A percentile compares a stretch with the other conserved stretches of the same genome.
Conservation (phyloP, 306 rosid genomes). For the Pterocarpus santalinus region DNA sequence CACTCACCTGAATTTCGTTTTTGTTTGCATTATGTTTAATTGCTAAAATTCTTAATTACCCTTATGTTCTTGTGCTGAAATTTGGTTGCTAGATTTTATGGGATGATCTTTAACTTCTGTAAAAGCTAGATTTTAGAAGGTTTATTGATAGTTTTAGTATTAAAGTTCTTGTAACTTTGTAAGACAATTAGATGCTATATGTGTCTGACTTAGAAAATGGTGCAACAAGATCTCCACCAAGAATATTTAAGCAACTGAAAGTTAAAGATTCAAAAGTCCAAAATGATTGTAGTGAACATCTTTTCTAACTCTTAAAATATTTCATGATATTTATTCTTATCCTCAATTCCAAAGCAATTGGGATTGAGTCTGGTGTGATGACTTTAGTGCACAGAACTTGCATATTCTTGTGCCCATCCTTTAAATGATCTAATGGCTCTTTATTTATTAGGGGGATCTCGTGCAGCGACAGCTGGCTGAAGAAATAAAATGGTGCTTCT, state of each 20-base stretch:
- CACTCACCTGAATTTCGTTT: neutral
- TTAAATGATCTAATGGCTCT: constrained; percentile 41
- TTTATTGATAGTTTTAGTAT: constrained; percentile 12
- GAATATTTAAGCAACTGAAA: constrained; percentile 11
- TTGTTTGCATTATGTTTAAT: neutral
- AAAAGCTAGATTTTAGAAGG: constrained; percentile 1
- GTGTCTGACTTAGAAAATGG: constrained; percentile 31
- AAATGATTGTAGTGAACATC: constrained; percentile 32
- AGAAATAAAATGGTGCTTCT: constrained; percentile 35
- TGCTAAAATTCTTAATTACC: neutral
- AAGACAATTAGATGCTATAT: constrained; percentile 9
- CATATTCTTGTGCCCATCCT: constrained; percentile 34
- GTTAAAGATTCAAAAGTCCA: neutral
- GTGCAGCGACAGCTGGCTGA: constrained; percentile 64
- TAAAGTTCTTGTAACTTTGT: constrained; percentile 11
- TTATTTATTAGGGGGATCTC: constrained; percentile 63
- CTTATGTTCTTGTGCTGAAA: constrained; percentile 8
- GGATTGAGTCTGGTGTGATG: constrained; percentile 20
- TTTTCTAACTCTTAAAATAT: neutral
- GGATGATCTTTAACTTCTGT: constrained; percentile 11
- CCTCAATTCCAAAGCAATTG: constrained; percentile 9
- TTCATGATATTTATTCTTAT: constrained; percentile 20
- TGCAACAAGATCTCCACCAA: constrained; percentile 19
- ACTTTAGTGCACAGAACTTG: constrained; percentile 15
- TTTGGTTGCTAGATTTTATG: constrained; percentile 28